Evolutionary conservation across 148 eudicot genomes (phyloP).

Genomic region (Spergularia marina): DNA sequence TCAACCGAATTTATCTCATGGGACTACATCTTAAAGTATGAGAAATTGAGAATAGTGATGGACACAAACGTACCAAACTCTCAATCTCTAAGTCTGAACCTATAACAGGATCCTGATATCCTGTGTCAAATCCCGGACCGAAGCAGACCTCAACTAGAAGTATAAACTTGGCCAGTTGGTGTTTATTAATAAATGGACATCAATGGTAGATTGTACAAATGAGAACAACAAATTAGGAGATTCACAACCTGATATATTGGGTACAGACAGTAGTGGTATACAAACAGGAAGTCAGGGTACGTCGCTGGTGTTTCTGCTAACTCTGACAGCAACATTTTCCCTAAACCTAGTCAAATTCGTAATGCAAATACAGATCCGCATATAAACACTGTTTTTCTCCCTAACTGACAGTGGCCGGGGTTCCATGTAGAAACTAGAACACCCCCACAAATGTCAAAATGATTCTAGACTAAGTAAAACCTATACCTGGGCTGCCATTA

Average conservation of each 20-base stretch:
- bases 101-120: too few species aligned
- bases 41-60: too few species aligned
- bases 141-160: too few species aligned
- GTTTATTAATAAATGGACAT: too few species aligned
- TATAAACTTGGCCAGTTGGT: too few species aligned
- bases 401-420: neutral
- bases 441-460: neutral
- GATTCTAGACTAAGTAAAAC: neutral
- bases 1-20: too few species aligned
- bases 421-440: neutral
- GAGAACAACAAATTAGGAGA: neutral
- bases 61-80: too few species aligned
- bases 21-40: too few species aligned
- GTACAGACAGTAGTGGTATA: neutral
- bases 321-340: constrained; percentile 14
- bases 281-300: neutral
- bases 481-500: constrained; percentile 50
- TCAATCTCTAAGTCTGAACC: too few species aligned
- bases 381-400: constrained; percentile 12
- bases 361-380: neutral
- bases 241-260: neutral
- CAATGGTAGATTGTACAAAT: too few species aligned
- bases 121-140: too few species aligned
- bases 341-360: constrained; percentile 21
- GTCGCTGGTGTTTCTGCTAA: constrained; percentile 8